A percentile compares a stretch with the other conserved stretches of the same genome.
Evolutionary conservation across 495 filamentous ascomycete species (phyloP).

Genomic region (Hypoxylon rickii): DNA sequence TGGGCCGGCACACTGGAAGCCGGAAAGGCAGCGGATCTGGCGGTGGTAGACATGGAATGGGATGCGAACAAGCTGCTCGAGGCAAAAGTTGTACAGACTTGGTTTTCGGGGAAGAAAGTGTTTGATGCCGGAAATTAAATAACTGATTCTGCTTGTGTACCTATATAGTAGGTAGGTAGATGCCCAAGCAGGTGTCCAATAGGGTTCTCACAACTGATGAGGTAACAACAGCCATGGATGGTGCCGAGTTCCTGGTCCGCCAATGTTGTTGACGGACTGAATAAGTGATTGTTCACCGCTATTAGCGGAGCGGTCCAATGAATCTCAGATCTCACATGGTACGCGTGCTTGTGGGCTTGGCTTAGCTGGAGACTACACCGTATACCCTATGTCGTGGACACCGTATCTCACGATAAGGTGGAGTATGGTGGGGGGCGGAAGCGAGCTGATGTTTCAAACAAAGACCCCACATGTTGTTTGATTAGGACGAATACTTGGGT

Average conservation of each 20-base stretch:
- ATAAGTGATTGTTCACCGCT: not conserved
- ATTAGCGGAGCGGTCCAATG: not conserved
- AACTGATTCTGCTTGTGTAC: conserved; percentile 1
- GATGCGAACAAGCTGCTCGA: conserved; percentile 54
- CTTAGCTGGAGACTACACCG: too few relatives aligned
- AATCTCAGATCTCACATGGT: not conserved
- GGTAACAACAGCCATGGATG: not conserved
- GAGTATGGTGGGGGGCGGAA: not conserved
- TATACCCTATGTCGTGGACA: not conserved
- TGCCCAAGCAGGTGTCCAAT: not conserved
- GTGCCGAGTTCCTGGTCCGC: not conserved
- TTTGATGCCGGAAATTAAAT: conserved; percentile 37
- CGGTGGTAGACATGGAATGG: conserved; percentile 63
- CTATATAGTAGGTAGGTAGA: not conserved
- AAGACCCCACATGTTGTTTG: too few relatives aligned
- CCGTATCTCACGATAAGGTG: not conserved
- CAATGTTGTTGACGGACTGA: not conserved
- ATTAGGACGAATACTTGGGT: too few relatives aligned
- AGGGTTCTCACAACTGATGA: not conserved
- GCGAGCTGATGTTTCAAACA: too few relatives aligned
- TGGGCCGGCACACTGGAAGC: conserved; percentile 53
- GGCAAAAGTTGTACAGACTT: conserved; percentile 59
- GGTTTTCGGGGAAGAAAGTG: conserved; percentile 58
- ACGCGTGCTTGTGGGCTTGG: not conserved
- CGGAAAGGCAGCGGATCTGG: conserved; percentile 61